These are phyloP conservation scores for Neurospora pannonica DNA, from an alignment of 495 filamentous ascomycete species.

Conservation along the genomic window DNA sequence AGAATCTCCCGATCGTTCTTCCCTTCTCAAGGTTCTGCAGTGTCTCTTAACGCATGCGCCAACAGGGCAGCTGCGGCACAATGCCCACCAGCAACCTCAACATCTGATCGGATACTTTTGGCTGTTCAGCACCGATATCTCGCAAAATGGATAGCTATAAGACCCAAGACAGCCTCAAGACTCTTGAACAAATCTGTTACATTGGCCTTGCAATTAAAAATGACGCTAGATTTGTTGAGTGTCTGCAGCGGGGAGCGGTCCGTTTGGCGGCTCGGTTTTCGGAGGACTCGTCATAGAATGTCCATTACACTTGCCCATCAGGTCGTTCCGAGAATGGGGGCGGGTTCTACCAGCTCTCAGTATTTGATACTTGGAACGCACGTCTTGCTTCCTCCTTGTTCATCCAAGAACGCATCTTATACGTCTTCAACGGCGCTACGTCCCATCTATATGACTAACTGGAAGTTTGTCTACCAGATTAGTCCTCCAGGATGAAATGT, in stretches of 20 bases:
- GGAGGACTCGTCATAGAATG: not conserved
- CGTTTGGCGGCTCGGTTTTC: not conserved
- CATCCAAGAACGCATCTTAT: not conserved
- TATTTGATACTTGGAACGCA: too few relatives aligned
- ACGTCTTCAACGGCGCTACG: not conserved
- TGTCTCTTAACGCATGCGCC: not conserved
- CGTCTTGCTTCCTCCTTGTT: too few relatives aligned
- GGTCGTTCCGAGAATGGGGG: not conserved
- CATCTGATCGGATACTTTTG: not conserved
- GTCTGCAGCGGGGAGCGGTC: not conserved
- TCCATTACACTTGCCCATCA: not conserved
- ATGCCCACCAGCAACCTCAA: not conserved
- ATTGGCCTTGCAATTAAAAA: not conserved
- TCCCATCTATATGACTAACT: not conserved
- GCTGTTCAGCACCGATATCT: not conserved
- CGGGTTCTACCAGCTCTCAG: not conserved
- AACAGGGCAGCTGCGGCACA: not conserved
- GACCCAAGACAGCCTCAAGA: not conserved
- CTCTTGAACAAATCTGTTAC: not conserved
- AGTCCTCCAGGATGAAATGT: not conserved
- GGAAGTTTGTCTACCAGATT: not conserved
- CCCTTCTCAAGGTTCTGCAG: not conserved
- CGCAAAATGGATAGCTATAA: not conserved
- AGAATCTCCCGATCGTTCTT: not conserved
- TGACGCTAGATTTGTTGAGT: not conserved